Evolutionary conservation across 306 rosid species (phyloP).

Genomic region (Medicago truncatula): DNA sequence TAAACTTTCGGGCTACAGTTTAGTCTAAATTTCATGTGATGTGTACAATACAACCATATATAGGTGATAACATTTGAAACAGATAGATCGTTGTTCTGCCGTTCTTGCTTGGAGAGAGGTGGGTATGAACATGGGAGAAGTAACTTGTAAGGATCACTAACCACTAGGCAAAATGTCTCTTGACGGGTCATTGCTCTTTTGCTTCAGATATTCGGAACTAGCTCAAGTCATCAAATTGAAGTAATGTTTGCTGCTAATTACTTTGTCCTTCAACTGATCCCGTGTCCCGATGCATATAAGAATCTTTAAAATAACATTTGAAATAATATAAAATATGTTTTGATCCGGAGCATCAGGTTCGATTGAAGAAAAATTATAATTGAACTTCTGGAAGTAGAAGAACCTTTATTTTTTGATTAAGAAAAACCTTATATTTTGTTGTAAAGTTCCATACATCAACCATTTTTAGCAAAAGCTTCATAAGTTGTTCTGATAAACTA

Average conservation of each 20-base stretch:
- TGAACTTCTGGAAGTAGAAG: too few species aligned
- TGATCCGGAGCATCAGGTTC: too few species aligned
- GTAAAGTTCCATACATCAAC: too few species aligned
- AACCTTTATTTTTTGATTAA: too few species aligned
- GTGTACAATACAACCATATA: constrained; percentile 6
- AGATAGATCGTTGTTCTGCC: constrained; percentile 16
- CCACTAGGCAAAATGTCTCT: constrained; percentile 3
- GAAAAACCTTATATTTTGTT: too few species aligned
- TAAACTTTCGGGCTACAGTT: constrained; percentile 72
- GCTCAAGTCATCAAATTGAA: constrained; percentile 11
- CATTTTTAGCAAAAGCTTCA: too few species aligned
- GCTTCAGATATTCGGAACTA: constrained; percentile 25
- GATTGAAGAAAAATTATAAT: too few species aligned
- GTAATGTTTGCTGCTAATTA: not conserved
- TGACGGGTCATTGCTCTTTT: constrained; percentile 20
- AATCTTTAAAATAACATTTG: too few species aligned
- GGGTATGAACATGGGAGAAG: not conserved
- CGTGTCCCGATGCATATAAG: too few species aligned
- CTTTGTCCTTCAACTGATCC: too few species aligned
- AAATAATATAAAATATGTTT: too few species aligned
- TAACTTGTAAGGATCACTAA: not conserved
- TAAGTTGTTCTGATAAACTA: too few species aligned
- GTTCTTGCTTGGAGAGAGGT: not conserved
- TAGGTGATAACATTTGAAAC: constrained; percentile 8
- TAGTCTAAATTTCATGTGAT: constrained; percentile 41